A percentile compares a stretch with the other conserved stretches of the same genome.
phyloP scores from a whole-genome alignment of 164 flowering plant genomes.

The Dillenia suffruticosa region DNA sequence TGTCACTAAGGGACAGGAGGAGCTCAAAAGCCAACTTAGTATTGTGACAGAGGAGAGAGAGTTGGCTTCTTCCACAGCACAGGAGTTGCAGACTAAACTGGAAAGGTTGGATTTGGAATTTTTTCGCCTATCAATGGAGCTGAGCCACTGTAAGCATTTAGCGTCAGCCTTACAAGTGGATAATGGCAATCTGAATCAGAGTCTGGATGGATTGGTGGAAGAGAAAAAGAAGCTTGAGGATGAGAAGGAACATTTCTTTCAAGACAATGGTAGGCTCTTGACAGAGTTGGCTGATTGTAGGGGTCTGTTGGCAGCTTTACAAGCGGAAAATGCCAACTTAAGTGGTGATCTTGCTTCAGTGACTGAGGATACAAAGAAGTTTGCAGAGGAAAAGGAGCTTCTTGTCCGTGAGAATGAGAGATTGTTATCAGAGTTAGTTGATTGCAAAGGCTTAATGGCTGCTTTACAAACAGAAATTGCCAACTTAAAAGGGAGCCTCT shows the following conservation, averaged over 20 bases:
- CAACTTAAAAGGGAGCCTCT: conserved; percentile 21
- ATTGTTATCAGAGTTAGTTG: conserved; percentile 18
- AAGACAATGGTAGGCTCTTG: conserved; percentile 28
- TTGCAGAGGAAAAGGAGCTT: too few relatives aligned
- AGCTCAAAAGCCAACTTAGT: conserved; percentile 34
- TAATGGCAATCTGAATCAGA: conserved; percentile 33
- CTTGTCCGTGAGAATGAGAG: conserved; percentile 21
- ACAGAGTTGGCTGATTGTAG: conserved; percentile 27
- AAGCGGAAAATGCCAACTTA: conserved; percentile 22
- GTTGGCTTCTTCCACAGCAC: conserved; percentile 29
- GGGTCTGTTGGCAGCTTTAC: conserved; percentile 16
- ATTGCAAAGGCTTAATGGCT: conserved; percentile 16
- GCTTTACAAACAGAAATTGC: conserved; percentile 29
- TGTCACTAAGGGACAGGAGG: conserved; percentile 33
- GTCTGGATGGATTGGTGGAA: conserved; percentile 27
- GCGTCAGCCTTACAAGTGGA: conserved; percentile 35
- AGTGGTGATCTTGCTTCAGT: background rate
- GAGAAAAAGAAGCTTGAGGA: conserved; percentile 41
- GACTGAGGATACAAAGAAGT: too few relatives aligned
- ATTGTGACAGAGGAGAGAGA: conserved; percentile 35
- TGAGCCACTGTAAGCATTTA: conserved; percentile 33
- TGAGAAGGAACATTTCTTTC: conserved; percentile 34
- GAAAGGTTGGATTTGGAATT: conserved; percentile 44
- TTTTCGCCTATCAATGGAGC: conserved; percentile 32
- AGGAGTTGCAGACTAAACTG: conserved; percentile 43